phyloP scores from a whole-genome alignment of 169 alveolate species.

The Cryptosporidium felis region DNA sequence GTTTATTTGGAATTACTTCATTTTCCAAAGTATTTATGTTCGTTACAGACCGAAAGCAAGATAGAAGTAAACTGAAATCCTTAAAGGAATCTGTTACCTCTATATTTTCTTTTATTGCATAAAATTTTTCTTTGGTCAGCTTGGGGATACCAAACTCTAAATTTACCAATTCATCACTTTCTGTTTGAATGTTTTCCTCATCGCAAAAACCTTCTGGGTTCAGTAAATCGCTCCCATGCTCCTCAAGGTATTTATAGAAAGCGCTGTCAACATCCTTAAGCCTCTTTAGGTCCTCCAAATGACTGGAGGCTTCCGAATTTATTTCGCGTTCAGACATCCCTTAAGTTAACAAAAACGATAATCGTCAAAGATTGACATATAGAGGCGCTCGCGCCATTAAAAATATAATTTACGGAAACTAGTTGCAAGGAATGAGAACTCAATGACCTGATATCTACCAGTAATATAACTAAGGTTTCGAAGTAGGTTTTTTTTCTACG shows the following conservation, averaged over 20 bases:
- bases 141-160: neutral
- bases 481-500: no score
- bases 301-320: neutral
- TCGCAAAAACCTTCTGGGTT: constrained; percentile 7
- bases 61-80: neutral
- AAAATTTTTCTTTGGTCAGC: neutral
- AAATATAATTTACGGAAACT: no score
- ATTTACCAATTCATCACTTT: neutral
- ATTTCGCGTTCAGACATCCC: neutral
- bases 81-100: neutral
- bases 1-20: neutral
- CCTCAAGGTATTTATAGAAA: constrained; percentile 38
- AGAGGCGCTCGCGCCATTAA: constrained; percentile 33
- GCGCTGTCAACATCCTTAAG: constrained; percentile 32
- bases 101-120: neutral
- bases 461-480: no score
- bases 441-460: no score
- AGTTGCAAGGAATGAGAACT: no score
- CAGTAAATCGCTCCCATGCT: constrained; percentile 23
- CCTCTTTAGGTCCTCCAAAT: constrained; percentile 25
- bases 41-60: constrained; percentile 51
- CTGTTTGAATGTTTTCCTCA: neutral
- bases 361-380: neutral
- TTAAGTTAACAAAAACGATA: neutral
- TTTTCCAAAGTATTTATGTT: neutral